A percentile compares a stretch with the other conserved stretches of the same genome.
These are phyloP conservation scores for Penicillium sp. DNA, from an alignment of 2,329 filamentous ascomycete species.

Conservation along the genomic window DNA sequence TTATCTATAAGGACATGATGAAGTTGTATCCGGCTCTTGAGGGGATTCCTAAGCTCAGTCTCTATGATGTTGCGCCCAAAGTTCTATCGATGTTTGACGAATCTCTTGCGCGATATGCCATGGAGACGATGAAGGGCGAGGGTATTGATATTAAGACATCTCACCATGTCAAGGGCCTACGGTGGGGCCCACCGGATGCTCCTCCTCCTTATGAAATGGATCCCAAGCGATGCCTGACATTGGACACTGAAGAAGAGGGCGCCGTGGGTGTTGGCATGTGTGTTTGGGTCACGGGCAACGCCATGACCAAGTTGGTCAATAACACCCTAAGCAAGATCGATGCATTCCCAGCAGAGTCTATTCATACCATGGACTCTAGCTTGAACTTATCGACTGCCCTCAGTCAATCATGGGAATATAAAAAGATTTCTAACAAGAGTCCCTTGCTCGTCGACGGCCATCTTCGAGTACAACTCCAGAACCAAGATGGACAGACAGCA, in stretches of 20 bases:
- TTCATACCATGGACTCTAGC: conserved; percentile 22
- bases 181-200: conserved; percentile 49
- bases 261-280: conserved; percentile 60
- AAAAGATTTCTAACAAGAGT: conserved; percentile 47
- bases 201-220: conserved; percentile 39
- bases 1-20: conserved; percentile 54
- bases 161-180: conserved; percentile 55
- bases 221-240: conserved; percentile 48
- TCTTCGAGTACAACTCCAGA: conserved; percentile 54
- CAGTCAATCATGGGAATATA: conserved; percentile 47
- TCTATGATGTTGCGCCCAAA: conserved; percentile 61
- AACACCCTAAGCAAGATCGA: conserved; percentile 30
- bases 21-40: conserved; percentile 54
- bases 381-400: conserved; percentile 5
- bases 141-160: conserved; percentile 59
- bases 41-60: conserved; percentile 51
- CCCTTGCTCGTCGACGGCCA: conserved; percentile 56
- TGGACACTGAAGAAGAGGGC: conserved; percentile 57
- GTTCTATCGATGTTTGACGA: conserved; percentile 62
- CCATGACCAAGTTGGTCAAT: conserved; percentile 35
- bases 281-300: conserved; percentile 53
- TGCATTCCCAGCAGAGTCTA: conserved; percentile 33
- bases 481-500: conserved; percentile 34
- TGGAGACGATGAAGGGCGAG: conserved; percentile 54
- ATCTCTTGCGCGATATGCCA: conserved; percentile 55